Conservation (phyloP, 495 filamentous ascomycete species). For the Hypoxylon fuscum region DNA sequence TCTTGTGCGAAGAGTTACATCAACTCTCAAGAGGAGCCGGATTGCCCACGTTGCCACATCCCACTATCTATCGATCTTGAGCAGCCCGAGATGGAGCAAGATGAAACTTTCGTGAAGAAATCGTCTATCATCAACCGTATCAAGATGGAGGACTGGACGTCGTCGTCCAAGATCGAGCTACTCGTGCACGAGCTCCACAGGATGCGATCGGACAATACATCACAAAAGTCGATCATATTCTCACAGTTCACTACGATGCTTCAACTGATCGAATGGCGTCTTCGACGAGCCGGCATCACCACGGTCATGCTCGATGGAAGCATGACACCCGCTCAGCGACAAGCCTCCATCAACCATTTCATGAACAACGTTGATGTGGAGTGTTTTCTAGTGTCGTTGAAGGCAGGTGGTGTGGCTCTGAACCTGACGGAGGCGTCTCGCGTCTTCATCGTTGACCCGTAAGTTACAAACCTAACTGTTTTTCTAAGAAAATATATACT, state of each 20-base stretch:
- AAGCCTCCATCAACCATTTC: slow-evolving; percentile 89
- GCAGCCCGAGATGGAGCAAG: slow-evolving; percentile 91
- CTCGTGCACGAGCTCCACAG: slow-evolving; percentile 92
- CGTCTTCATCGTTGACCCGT: slow-evolving; percentile 96
- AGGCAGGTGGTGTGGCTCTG: slow-evolving; percentile 93
- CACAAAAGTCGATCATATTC: slow-evolving; percentile 96
- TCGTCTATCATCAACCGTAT: slow-evolving; percentile 97
- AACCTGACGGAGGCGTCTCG: slow-evolving; percentile 93
- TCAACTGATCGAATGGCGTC: slow-evolving; percentile 95
- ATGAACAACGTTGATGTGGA: slow-evolving; percentile 94
- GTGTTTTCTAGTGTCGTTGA: slow-evolving; percentile 92
- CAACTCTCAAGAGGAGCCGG: slow-evolving; percentile 73
- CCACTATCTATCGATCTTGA: slow-evolving; percentile 88
- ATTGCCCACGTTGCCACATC: slow-evolving; percentile 94
- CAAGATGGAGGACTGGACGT: slow-evolving; percentile 96
- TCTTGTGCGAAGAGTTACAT: slow-evolving; percentile 87
- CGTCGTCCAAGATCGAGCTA: slow-evolving; percentile 96
- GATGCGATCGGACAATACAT: slow-evolving; percentile 86
- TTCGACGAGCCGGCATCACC: slow-evolving; percentile 92
- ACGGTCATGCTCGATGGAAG: slow-evolving; percentile 97
- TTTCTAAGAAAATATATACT: slow-evolving; percentile 37
- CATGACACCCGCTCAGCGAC: slow-evolving; percentile 92
- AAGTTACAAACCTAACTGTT: slow-evolving; percentile 51
- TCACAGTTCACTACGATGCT: slow-evolving; percentile 98
- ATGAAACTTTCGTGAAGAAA: slow-evolving; percentile 84